Percentiles rank a stretch among this genome's conserved stretches.
These are phyloP conservation scores for Candida krabiensis DNA, from an alignment of 805 yeast species.

Conservation along the genomic window DNA sequence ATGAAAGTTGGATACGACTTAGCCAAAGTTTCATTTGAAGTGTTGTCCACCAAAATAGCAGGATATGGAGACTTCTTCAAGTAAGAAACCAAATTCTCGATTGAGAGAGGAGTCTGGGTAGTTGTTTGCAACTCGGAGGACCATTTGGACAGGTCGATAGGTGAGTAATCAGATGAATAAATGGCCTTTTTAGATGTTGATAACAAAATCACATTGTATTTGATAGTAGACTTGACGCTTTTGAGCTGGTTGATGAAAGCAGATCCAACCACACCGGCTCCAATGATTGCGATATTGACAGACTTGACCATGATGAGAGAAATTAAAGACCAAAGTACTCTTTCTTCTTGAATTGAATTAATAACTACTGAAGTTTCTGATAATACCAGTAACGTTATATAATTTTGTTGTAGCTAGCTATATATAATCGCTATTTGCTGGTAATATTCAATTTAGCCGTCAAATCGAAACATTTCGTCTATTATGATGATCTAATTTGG, in stretches of 20 bases:
- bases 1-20: constrained; percentile 73
- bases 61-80: constrained; percentile 70
- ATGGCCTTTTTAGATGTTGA: constrained; percentile 75
- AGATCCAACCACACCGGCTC: constrained; percentile 95
- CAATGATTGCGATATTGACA: constrained; percentile 71
- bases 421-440: too few species aligned
- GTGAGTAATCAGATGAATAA: constrained; percentile 64
- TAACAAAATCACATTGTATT: constrained; percentile 75
- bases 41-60: constrained; percentile 87
- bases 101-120: constrained; percentile 49
- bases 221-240: constrained; percentile 55
- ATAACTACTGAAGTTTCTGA: too few species aligned
- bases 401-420: too few species aligned
- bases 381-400: constrained; percentile 1
- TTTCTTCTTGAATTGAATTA: neutral
- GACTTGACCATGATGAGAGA: constrained; percentile 43
- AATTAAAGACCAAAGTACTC: neutral
- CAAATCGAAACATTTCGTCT: too few species aligned
- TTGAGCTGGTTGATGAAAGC: constrained; percentile 83
- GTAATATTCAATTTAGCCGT: too few species aligned
- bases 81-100: constrained; percentile 59
- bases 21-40: constrained; percentile 81
- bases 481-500: too few species aligned
- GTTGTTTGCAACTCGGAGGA: constrained; percentile 46
- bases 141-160: constrained; percentile 67